A percentile compares a stretch with the other conserved stretches of the same genome.
Conservation (phyloP, 306 rosid genomes). For the Cyamopsis tetragonoloba region DNA sequence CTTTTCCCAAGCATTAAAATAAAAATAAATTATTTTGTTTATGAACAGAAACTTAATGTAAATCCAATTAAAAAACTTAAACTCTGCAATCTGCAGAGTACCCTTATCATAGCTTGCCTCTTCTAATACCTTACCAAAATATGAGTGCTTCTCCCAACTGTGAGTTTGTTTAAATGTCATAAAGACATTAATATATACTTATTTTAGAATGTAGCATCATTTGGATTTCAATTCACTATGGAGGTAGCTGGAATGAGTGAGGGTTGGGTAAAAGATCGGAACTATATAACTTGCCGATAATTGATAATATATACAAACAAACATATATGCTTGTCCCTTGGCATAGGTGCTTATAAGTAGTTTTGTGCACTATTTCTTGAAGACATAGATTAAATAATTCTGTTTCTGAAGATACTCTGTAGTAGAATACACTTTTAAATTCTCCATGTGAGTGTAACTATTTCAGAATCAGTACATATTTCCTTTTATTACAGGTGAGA, state of each 20-base stretch:
- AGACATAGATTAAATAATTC: neutral
- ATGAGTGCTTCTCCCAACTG: neutral
- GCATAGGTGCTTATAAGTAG: neutral
- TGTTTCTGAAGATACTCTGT: neutral
- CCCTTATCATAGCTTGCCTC: neutral
- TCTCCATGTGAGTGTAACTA: neutral
- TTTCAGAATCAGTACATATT: neutral
- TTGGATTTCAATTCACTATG: slow-evolving; percentile 6
- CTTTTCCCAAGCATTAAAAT: neutral
- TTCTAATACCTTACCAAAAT: neutral
- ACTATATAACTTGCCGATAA: neutral
- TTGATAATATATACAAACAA: neutral
- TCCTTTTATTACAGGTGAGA: neutral
- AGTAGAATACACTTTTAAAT: neutral
- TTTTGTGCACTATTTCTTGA: neutral
- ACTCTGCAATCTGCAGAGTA: neutral
- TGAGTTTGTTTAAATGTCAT: neutral
- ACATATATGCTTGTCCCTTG: neutral
- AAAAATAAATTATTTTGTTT: neutral
- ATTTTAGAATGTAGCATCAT: neutral
- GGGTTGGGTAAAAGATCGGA: neutral
- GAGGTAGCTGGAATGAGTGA: neutral
- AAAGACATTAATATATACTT: slow-evolving; percentile 10
- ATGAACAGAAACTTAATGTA: neutral
- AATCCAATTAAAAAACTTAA: neutral